phyloP scores from a whole-genome alignment of 2,329 filamentous ascomycete species.

The Colletotrichum echinochloae region DNA sequence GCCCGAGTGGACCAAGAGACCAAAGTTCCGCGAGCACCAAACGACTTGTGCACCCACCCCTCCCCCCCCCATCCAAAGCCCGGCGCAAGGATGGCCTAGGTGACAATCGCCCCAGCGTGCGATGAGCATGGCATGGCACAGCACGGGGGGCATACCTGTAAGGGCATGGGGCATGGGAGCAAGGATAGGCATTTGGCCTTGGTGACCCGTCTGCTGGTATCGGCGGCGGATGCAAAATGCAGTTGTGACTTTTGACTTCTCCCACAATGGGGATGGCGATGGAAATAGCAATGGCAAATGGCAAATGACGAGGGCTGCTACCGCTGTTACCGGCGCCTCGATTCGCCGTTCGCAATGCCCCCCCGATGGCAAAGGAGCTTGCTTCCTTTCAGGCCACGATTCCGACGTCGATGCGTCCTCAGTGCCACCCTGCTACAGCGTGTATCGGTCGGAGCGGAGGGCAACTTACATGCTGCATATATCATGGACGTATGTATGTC shows the following conservation, averaged over 20 bases:
- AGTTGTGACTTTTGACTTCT: neutral
- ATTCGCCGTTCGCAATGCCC: conserved; percentile 7
- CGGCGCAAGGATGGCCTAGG: conserved; percentile 27
- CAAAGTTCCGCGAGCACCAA: conserved; percentile 24
- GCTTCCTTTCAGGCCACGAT: neutral
- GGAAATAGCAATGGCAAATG: conserved; percentile 9
- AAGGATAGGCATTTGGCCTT: conserved; percentile 32
- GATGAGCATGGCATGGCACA: conserved; percentile 37
- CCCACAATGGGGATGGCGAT: conserved; percentile 1
- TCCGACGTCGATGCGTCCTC: conserved; percentile 15
- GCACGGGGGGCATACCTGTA: no score
- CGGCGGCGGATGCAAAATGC: neutral
- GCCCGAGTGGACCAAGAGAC: conserved; percentile 31
- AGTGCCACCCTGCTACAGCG: conserved; percentile 23
- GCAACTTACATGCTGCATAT: conserved; percentile 14
- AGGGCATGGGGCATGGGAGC: conserved; percentile 27
- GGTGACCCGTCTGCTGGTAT: conserved; percentile 14
- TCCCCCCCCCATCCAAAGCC: no score
- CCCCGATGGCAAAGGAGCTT: conserved; percentile 4
- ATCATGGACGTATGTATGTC: neutral
- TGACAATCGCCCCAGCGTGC: conserved; percentile 36
- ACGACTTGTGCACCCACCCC: conserved; percentile 34
- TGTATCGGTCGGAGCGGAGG: conserved; percentile 14
- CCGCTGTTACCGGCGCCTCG: neutral
- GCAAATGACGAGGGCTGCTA: conserved; percentile 13